Evolutionary conservation across 179 eudicot genomes (phyloP), one percentile per base, ranked within the genome.

Genomic region (Nepenthes alata): DNA sequence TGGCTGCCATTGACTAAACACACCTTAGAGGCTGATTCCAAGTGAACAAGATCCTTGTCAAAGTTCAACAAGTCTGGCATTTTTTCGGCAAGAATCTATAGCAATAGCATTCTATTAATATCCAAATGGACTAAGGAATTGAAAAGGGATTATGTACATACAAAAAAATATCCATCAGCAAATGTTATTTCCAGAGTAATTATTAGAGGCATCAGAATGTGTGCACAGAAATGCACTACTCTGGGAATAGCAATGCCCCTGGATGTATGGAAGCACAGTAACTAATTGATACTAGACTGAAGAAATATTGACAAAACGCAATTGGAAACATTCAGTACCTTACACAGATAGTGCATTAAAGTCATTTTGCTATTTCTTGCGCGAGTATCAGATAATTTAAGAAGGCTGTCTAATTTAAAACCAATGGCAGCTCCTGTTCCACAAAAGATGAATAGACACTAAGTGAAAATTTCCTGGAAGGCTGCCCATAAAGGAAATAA

Each of bases 1-100:
- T 49, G 47, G 38, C 13, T 14, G 37, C 63, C 58, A 35, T 12
- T 63, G 50, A 7, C 38, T 12, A 62, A 52, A 39, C 82, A 65
- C 64, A 93, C 98, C 93, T 93, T 89, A 12, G 98, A 93, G 65
- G 96, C 98, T 37, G 84, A 90, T 76, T 93, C 98, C 70, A 93
- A 74, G 76, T 93, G 89, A 68, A 57, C 74, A 57, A 89, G 84
- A 80, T 89, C 98, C 85, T 89, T 89, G 64, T 77, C 87, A 69
- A 89, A 93, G 81, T 93, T 95, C 71, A 93, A 80, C 73, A 93
- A 76, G 55, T 83, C 93, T 4, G 96, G 87, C 93, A 86, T 75
- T 70, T 89, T 85, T 70, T 93, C 98, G 34, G 91, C 87, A 59
- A 91, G 77, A 57, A 91, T 85, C 98, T 91, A 62, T 68, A 60